Evolutionary conservation across 768 basidiomycete species (phyloP).

Genomic region (Mycena alexandri): DNA sequence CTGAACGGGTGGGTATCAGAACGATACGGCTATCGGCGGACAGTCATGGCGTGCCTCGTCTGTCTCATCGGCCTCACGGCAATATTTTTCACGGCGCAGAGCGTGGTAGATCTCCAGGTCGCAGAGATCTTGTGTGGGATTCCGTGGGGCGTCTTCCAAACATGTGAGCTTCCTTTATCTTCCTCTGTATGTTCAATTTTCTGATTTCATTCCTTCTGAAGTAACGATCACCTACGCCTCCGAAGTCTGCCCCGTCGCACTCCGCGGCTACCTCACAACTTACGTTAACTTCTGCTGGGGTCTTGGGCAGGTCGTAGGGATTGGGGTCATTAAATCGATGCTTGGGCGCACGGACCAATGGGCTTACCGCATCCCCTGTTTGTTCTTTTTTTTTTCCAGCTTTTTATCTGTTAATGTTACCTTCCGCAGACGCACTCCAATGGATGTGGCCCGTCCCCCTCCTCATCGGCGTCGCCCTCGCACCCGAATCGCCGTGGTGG

Average conservation of each 20-base stretch:
- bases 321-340: constrained; percentile 40
- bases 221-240: constrained; percentile 40
- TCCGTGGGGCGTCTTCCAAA: constrained; percentile 39
- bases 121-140: constrained; percentile 38
- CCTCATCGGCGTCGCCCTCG: constrained; percentile 46
- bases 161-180: constrained; percentile 24
- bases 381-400: no score
- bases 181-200: not conserved
- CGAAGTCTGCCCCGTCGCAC: constrained; percentile 39
- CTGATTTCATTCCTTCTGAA: not conserved
- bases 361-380: constrained; percentile 36
- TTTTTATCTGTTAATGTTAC: no score
- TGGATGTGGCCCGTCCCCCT: constrained; percentile 50
- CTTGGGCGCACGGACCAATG: constrained; percentile 35
- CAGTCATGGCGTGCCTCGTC: constrained; percentile 38
- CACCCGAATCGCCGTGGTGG: constrained; percentile 51
- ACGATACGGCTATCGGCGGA: constrained; percentile 37
- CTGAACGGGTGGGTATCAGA: constrained; percentile 38
- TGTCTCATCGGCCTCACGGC: constrained; percentile 30
- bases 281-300: constrained; percentile 43
- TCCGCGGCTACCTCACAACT: constrained; percentile 40
- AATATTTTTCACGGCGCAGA: constrained; percentile 38
- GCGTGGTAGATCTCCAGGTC: constrained; percentile 31
- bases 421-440: constrained; percentile 39
- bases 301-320: constrained; percentile 38